Evolutionary conservation across 345 rosid species (phyloP), one percentile per base, ranked within the genome.

Genomic region (Acer yangbiense): DNA sequence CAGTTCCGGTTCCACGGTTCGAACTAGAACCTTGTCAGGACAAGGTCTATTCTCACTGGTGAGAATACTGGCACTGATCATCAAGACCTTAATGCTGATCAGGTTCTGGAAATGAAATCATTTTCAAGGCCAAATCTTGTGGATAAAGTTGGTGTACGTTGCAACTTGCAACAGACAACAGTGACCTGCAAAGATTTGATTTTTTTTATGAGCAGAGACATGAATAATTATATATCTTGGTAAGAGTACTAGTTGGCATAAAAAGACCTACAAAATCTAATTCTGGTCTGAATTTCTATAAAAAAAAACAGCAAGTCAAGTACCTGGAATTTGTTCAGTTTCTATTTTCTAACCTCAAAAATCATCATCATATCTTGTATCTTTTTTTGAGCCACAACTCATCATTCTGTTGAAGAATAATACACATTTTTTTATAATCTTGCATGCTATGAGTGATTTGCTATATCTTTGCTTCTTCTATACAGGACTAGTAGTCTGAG

Each of bases 341-440:
- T 35, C 39, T 35, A 35, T 35, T 35, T 64, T 76, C 55, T 32
- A n/a, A 75, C 32, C 44, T 65, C 76, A 75, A 52, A 50, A 52
- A 52, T 75, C 66, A 75, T 75, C 66, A 75, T 75, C 52, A 72
- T 80, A 70, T 54, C 57, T 71, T 55, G 68, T 17, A n/a, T 50
- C 13, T 17, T 16, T 35, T 29, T 65, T 18, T 52, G 74, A 65
- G 75, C 25, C 13, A 35, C 39, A 60, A 44, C 64, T 65, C 63
- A 71, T 80, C 43, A 76, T 71, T 65, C 66, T 44, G 76, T 71
- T 71, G 27, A 50, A 35, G 54, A 76, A 25, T 44, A 14, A 14
- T 69, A 20, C 62, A 76, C 68, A 76, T 67, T 72, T 75, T 65
- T 68, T 66, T 70, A 64, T 48, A 50, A 32, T n/a, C 29, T 65